Evolutionary conservation across 2,329 filamentous ascomycete genomes (phyloP).

Genomic region (Sclerotinia spermophila): DNA sequence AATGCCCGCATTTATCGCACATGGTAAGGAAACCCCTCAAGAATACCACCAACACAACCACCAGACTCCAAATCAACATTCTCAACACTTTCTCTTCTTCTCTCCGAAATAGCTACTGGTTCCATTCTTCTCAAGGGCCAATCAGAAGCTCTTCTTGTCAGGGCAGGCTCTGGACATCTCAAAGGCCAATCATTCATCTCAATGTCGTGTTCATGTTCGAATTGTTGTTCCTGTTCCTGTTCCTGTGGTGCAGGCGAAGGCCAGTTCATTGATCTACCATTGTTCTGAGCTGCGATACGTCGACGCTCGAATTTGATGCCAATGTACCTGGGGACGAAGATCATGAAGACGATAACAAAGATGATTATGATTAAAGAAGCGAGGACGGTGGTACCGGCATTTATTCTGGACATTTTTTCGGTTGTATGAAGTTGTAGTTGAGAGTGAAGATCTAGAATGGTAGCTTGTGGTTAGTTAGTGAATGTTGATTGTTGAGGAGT

Average conservation of each 20-base stretch:
- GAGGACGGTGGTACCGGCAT: background rate
- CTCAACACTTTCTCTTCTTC: background rate
- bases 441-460: background rate
- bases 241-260: background rate
- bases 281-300: background rate
- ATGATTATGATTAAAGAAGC: background rate
- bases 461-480: background rate
- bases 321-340: background rate
- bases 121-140: background rate
- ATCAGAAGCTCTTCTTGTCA: background rate
- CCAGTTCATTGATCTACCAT: background rate
- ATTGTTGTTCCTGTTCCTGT: background rate
- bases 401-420: background rate
- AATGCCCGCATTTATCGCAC: background rate
- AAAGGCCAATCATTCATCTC: background rate
- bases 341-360: background rate
- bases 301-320: background rate
- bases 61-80: background rate
- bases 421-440: background rate
- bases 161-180: background rate
- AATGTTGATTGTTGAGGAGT: background rate
- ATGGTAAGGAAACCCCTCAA: background rate
- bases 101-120: background rate
- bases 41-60: background rate
- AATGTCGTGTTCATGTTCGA: background rate